These are phyloP conservation scores for Yarrowia sp. DNA, from an alignment of 805 yeast genomes.

Conservation along the genomic window DNA sequence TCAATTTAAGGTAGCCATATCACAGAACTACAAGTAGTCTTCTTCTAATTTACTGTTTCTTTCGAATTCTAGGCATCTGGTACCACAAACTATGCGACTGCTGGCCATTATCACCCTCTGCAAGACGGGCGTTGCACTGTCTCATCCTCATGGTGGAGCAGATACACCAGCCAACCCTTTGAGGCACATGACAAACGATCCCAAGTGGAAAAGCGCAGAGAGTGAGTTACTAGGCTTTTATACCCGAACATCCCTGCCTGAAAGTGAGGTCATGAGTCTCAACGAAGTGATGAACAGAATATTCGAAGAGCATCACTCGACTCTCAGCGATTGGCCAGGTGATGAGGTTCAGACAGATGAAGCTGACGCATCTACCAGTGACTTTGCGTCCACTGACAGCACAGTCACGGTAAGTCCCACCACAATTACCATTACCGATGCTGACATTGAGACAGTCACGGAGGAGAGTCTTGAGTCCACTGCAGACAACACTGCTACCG, in stretches of 20 bases:
- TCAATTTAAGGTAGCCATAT: no score
- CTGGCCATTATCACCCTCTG: background rate
- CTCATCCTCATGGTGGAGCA: background rate
- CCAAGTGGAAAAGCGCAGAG: slow-evolving; percentile 13
- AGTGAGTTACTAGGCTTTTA: background rate
- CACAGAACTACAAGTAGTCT: no score
- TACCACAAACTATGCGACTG: background rate
- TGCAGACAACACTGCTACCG: background rate
- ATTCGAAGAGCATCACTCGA: background rate
- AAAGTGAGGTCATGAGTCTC: background rate
- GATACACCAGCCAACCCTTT: background rate
- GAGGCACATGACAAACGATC: background rate
- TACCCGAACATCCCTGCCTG: background rate
- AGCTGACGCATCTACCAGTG: no score
- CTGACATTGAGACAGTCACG: background rate
- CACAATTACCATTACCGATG: slow-evolving; percentile 2
- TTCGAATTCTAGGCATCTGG: no score
- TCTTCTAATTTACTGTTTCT: no score
- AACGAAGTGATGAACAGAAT: background rate
- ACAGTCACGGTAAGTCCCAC: background rate
- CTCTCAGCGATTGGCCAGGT: background rate
- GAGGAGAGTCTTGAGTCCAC: background rate
- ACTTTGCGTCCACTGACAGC: background rate
- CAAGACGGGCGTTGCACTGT: background rate
- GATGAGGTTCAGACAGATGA: background rate